These are phyloP conservation scores for Anisodus tanguticus DNA, from an alignment of 257 asterid genomes.

Conservation along the genomic window DNA sequence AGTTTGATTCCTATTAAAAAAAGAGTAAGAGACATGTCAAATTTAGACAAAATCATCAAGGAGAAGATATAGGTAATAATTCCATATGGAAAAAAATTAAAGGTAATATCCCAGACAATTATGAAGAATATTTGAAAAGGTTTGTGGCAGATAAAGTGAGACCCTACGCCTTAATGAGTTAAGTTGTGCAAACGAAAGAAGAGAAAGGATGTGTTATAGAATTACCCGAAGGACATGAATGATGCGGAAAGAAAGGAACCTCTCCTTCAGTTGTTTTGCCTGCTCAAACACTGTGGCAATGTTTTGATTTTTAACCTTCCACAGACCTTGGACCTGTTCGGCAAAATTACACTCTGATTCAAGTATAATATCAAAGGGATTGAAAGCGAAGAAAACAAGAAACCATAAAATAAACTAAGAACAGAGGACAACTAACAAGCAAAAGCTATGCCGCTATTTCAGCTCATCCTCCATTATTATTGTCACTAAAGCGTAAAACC, in stretches of 20 bases:
- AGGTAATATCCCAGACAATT: not conserved
- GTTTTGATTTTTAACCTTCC: conserved; percentile 90
- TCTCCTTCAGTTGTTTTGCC: conserved; percentile 79
- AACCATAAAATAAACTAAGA: not conserved
- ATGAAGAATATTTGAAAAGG: not conserved
- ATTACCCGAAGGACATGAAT: conserved; percentile 78
- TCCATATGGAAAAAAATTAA: not conserved
- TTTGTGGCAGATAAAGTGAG: not conserved
- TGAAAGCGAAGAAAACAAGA: not conserved
- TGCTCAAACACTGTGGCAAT: conserved; percentile 66
- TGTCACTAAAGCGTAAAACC: not conserved
- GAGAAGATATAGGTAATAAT: not conserved
- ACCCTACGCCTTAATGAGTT: not conserved
- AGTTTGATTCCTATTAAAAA: conserved; percentile 66
- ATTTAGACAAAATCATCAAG: not conserved
- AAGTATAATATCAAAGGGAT: conserved; percentile 6
- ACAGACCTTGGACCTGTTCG: conserved; percentile 76
- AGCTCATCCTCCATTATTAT: not conserved
- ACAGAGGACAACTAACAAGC: not conserved
- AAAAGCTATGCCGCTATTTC: not conserved
- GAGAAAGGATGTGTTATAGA: conserved; percentile 12
- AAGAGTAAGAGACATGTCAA: not conserved
- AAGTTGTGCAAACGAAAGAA: conserved; percentile 8
- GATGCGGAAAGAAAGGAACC: conserved; percentile 70
- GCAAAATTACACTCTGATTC: not conserved